Evolutionary conservation across 2,329 filamentous ascomycete species (phyloP).

Genomic region (Colletotrichum melonis): DNA sequence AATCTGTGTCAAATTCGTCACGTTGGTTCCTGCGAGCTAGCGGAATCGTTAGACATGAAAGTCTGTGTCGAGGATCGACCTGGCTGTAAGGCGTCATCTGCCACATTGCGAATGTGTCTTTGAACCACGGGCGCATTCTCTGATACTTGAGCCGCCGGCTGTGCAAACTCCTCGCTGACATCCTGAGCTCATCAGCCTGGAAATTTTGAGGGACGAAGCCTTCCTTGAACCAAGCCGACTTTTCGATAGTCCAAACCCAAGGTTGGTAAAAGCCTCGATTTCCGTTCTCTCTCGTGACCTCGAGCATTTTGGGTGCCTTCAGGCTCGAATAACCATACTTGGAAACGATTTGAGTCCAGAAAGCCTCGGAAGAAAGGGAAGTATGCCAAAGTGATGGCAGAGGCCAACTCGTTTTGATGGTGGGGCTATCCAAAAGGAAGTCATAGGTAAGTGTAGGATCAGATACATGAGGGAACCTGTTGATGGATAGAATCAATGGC

Average conservation of each 20-base stretch:
- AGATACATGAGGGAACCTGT: not conserved
- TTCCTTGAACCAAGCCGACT: not conserved
- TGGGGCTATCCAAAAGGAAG: not conserved
- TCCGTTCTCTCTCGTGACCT: not conserved
- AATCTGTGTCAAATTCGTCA: not conserved
- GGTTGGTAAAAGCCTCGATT: not conserved
- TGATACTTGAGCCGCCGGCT: not conserved
- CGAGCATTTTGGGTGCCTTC: not conserved
- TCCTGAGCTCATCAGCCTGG: not conserved
- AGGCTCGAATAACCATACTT: not conserved
- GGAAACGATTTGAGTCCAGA: not conserved
- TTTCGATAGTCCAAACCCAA: not conserved
- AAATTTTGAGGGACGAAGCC: not conserved
- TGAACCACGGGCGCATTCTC: slow-evolving; percentile 16
- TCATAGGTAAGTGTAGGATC: not conserved
- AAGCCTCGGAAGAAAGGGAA: not conserved
- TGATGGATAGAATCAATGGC: not conserved
- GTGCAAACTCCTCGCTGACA: slow-evolving; percentile 1
- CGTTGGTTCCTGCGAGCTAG: not conserved
- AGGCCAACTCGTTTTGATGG: not conserved
- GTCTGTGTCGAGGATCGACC: not conserved
- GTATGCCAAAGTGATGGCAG: not conserved
- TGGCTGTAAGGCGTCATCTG: slow-evolving; percentile 23
- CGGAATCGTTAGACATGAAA: not conserved
- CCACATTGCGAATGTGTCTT: slow-evolving; percentile 21